These are phyloP conservation scores for Spathaspora passalidarum DNA, from an alignment of 805 yeast genomes.

Conservation along the genomic window DNA sequence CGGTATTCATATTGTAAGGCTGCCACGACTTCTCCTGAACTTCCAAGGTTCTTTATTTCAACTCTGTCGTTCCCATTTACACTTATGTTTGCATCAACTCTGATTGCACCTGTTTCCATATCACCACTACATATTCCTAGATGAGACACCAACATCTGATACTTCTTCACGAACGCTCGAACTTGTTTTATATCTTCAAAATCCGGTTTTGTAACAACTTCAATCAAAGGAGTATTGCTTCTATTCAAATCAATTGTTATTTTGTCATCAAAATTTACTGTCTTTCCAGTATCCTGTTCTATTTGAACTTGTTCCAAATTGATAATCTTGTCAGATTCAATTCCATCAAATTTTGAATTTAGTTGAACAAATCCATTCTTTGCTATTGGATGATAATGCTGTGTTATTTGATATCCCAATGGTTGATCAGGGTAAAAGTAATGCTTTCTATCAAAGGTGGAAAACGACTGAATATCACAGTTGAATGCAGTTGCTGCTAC, in stretches of 20 bases:
- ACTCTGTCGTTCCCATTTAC: slow-evolving; percentile 70
- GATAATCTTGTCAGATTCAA: slow-evolving; percentile 45
- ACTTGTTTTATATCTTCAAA: slow-evolving; percentile 66
- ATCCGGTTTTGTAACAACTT: slow-evolving; percentile 89
- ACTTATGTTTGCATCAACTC: slow-evolving; percentile 93
- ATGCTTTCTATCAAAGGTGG: slow-evolving; percentile 89
- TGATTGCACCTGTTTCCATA: slow-evolving; percentile 89
- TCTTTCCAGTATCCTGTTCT: slow-evolving; percentile 93
- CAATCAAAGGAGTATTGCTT: slow-evolving; percentile 82
- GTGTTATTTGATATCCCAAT: slow-evolving; percentile 92
- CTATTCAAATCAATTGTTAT: slow-evolving; percentile 74
- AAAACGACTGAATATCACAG: slow-evolving; percentile 50
- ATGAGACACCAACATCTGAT: slow-evolving; percentile 66
- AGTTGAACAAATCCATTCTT: slow-evolving; percentile 58
- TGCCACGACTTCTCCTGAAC: slow-evolving; percentile 71
- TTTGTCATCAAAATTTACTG: slow-evolving; percentile 40
- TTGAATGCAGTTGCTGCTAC: slow-evolving; percentile 71
- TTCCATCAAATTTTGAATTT: slow-evolving; percentile 50
- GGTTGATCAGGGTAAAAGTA: slow-evolving; percentile 98
- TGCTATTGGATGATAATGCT: slow-evolving; percentile 79
- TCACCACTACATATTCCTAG: slow-evolving; percentile 83
- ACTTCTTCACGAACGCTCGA: slow-evolving; percentile 74
- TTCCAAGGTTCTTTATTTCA: slow-evolving; percentile 86
- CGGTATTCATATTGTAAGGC: slow-evolving; percentile 73
- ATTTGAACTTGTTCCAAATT: slow-evolving; percentile 78